Evolutionary conservation across 495 filamentous ascomycete genomes (phyloP).

Genomic region (Staphylotrichum tortipilum): DNA sequence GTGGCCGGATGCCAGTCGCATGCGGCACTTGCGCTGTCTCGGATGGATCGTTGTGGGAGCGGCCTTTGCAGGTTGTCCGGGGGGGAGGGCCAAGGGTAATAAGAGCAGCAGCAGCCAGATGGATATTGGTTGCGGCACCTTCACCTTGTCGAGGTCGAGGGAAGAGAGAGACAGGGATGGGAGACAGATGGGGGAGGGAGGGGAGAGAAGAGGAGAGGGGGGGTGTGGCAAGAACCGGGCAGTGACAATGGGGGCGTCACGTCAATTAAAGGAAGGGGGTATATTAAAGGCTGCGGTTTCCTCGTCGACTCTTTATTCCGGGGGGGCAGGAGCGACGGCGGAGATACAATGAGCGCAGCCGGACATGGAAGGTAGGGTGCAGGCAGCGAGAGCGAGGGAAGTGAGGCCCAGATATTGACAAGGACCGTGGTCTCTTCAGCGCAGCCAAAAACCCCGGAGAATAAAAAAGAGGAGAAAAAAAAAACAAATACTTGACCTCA

Average conservation of each 20-base stretch:
- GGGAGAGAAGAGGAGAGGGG: neutral
- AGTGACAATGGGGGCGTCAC: constrained; percentile 20
- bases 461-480: constrained; percentile 4
- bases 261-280: constrained; percentile 21
- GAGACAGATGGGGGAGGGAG: too few species aligned
- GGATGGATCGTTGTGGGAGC: neutral
- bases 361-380: constrained; percentile 26
- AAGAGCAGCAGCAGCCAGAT: constrained; percentile 3
- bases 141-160: too few species aligned
- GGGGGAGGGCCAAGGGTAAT: constrained; percentile 10
- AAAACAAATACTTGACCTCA: neutral
- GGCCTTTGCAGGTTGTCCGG: constrained; percentile 1
- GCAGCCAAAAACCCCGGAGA: neutral
- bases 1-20: constrained; percentile 11
- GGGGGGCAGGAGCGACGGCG: constrained; percentile 12
- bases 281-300: constrained; percentile 16
- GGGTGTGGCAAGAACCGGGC: constrained; percentile 20
- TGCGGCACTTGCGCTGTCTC: constrained; percentile 7
- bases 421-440: neutral
- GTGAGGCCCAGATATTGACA: neutral
- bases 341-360: constrained; percentile 27
- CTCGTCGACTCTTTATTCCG: constrained; percentile 26
- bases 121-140: constrained; percentile 16
- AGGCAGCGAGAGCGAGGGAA: neutral
- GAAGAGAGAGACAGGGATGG: too few species aligned